phyloP scores from a whole-genome alignment of 2,329 filamentous ascomycete genomes.

The Epichloe bromicola region DNA sequence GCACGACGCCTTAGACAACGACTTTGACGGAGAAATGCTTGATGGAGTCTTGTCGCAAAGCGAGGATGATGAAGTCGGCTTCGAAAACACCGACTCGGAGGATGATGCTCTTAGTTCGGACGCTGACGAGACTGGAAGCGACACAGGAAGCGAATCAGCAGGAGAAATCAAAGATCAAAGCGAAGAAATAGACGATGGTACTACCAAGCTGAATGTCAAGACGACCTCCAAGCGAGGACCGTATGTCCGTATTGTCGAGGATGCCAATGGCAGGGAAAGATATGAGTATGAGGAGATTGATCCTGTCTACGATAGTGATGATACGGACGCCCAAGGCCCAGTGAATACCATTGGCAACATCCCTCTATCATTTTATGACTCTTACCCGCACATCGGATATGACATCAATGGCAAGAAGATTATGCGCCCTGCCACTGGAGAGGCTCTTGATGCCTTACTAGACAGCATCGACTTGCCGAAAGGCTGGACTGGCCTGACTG shows the following conservation, averaged over 20 bases:
- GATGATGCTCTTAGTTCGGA: not conserved
- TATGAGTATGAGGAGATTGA: constrained; percentile 93
- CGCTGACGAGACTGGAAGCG: not conserved
- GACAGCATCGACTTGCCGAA: constrained; percentile 95
- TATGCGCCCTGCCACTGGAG: constrained; percentile 85
- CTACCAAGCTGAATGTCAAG: not conserved
- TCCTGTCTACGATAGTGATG: constrained; percentile 90
- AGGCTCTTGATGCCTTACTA: constrained; percentile 82
- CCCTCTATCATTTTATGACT: constrained; percentile 87
- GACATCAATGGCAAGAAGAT: constrained; percentile 98
- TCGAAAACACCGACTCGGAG: constrained; percentile 13
- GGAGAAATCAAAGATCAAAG: constrained; percentile 15
- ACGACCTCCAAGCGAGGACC: not conserved
- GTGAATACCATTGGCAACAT: constrained; percentile 94
- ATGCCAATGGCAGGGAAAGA: constrained; percentile 81
- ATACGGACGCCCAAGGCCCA: constrained; percentile 67
- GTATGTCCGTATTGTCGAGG: constrained; percentile 43
- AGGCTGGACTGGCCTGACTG: constrained; percentile 92
- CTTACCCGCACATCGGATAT: constrained; percentile 96
- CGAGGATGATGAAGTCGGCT: constrained; percentile 21
- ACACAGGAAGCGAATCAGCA: constrained; percentile 20
- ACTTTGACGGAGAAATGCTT: constrained; percentile 41
- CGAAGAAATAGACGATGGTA: not conserved
- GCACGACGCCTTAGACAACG: constrained; percentile 34
- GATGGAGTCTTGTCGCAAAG: constrained; percentile 42